phyloP scores from a whole-genome alignment of 768 basidiomycete species.

The Lactifluus hygrophoroides region DNA sequence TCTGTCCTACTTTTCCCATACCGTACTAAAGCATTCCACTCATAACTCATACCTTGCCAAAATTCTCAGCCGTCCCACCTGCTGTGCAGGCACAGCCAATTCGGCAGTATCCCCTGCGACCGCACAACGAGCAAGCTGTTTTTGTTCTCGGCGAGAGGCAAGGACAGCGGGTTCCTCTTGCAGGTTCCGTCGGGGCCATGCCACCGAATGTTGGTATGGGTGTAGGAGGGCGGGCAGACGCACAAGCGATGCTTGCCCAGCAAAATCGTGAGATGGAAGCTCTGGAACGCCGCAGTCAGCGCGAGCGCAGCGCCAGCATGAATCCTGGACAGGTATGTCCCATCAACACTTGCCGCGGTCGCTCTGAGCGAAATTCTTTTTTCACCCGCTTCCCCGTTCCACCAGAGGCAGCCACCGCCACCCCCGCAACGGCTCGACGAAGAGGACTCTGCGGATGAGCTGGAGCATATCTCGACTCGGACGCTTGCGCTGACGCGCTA shows the following conservation, averaged over 20 bases:
- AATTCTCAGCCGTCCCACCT: slow-evolving; percentile 46
- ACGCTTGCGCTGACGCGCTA: slow-evolving; percentile 66
- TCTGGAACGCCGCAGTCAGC: slow-evolving; percentile 43
- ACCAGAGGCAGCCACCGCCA: slow-evolving; percentile 9
- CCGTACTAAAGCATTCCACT: too few relatives aligned
- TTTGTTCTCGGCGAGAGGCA: slow-evolving; percentile 65
- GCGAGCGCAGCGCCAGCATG: slow-evolving; percentile 32
- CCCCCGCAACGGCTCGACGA: slow-evolving; percentile 18
- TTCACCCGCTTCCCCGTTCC: too few relatives aligned
- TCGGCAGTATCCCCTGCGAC: slow-evolving; percentile 63
- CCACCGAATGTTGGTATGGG: slow-evolving; percentile 8
- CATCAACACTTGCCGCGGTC: too few relatives aligned
- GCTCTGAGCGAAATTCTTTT: background rate
- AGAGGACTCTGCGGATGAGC: slow-evolving; percentile 38
- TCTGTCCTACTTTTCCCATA: background rate
- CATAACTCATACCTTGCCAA: slow-evolving; percentile 7
- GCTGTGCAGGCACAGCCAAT: slow-evolving; percentile 50
- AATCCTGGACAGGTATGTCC: slow-evolving; percentile 9
- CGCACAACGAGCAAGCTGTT: slow-evolving; percentile 54
- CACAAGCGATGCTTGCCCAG: slow-evolving; percentile 63
- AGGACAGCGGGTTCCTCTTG: slow-evolving; percentile 50
- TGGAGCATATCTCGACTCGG: slow-evolving; percentile 63
- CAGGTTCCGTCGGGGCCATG: slow-evolving; percentile 2
- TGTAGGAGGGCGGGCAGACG: slow-evolving; percentile 22
- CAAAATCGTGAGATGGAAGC: slow-evolving; percentile 68